A percentile compares a stretch with the other conserved stretches of the same genome.
These are phyloP conservation scores for Poa annua DNA, from an alignment of 176 grass and related monocot species.

Conservation along the genomic window DNA sequence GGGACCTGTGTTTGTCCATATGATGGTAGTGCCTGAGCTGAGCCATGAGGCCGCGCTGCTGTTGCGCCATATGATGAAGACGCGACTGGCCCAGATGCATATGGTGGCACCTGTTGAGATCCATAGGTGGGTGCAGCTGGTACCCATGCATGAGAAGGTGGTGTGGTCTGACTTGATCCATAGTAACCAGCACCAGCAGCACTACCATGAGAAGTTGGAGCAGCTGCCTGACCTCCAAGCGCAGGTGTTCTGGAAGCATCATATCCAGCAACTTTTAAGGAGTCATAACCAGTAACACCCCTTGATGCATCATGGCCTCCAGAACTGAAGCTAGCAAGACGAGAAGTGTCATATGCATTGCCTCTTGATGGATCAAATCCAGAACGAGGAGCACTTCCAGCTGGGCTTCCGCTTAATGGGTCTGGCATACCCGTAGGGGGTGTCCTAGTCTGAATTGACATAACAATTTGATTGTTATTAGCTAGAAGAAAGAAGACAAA, in stretches of 20 bases:
- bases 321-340: slow-evolving; percentile 42
- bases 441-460: slow-evolving; percentile 52
- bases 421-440: slow-evolving; percentile 47
- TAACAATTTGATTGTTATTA: slow-evolving; percentile 11
- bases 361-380: slow-evolving; percentile 59
- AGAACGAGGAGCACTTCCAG: slow-evolving; percentile 46
- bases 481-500: slow-evolving; percentile 37
- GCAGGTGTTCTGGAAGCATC: slow-evolving; percentile 49
- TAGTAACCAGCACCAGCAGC: slow-evolving; percentile 51
- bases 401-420: slow-evolving; percentile 53
- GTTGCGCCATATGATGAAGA: slow-evolving; percentile 38
- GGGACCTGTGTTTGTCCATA: slow-evolving; percentile 61
- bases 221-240: slow-evolving; percentile 39
- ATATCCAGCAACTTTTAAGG: slow-evolving; percentile 51
- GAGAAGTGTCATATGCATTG: slow-evolving; percentile 55
- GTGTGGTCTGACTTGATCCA: slow-evolving; percentile 47
- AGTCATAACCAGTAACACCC: slow-evolving; percentile 45
- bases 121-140: slow-evolving; percentile 61
- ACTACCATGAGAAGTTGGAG: slow-evolving; percentile 39
- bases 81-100: slow-evolving; percentile 38
- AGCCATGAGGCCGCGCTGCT: slow-evolving; percentile 44
- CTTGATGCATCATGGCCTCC: slow-evolving; percentile 57
- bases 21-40: slow-evolving; percentile 54
- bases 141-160: slow-evolving; percentile 50
- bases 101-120: slow-evolving; percentile 45